A percentile compares a stretch with the other conserved stretches of the same genome.
Evolutionary conservation across 225 moss, liverwort and hornwort genomes (phyloP).

Genomic region (Pseudisothecium myosuroides): DNA sequence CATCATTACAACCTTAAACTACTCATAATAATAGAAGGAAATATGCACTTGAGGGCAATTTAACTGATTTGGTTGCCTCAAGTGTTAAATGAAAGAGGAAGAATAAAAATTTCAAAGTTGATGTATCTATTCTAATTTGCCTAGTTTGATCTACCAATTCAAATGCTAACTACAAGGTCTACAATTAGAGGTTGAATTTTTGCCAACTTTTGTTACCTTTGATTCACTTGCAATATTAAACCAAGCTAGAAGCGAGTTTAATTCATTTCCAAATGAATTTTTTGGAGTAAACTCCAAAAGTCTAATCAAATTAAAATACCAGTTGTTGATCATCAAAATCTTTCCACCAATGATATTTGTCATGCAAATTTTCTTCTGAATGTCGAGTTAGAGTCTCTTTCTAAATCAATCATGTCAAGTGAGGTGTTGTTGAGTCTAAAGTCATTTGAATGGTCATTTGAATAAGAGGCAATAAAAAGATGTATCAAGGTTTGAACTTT

Average conservation of each 20-base stretch:
- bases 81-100: neutral
- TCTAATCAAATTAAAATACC: neutral
- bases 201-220: neutral
- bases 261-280: neutral
- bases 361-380: neutral
- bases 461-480: neutral
- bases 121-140: neutral
- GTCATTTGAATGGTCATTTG: neutral
- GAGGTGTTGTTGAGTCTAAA: neutral
- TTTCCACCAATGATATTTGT: accelerated
- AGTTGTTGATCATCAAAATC: neutral
- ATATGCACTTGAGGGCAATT: accelerated
- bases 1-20: neutral
- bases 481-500: neutral
- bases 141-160: neutral
- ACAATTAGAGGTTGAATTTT: too few relatives aligned
- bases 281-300: accelerated
- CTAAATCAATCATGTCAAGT: neutral
- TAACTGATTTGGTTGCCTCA: neutral
- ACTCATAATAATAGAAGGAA: neutral
- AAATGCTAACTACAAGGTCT: too few relatives aligned
- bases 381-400: neutral
- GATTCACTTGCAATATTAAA: neutral
- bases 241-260: accelerated
- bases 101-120: neutral